Evolutionary conservation across 106 monocot species (phyloP), one percentile per base, ranked within the genome.

Genomic region (Platanthera guangdongensis): DNA sequence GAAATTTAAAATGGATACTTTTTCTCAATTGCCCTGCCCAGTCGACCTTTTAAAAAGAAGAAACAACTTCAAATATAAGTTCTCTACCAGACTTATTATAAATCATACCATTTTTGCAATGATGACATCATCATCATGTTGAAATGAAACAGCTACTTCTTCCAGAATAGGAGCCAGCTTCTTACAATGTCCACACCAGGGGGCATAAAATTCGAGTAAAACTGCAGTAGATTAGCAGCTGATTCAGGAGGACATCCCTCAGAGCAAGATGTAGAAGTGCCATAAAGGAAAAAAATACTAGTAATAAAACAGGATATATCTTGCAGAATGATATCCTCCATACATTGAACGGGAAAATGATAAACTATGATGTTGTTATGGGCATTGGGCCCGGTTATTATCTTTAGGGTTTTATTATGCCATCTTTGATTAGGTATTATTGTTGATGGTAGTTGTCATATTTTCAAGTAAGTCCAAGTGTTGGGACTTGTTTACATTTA

Each of bases 141-240:
- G 52, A 39, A 94, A 85, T 52, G 89, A 82, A 55, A 86, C 80
- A 69, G 97, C 97, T 68, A 84, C 94, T 83, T 91, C 97, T 14
- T 91, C 91, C 53, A 97, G 72, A 81, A 97, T 89, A 39, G 97
- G 97, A 1, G 82, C 97, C 9, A 97, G 75, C 68, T 81, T 79
- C 82, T 97, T 86, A 77, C 97, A 97, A 75, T 94, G 94, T 71
- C 91, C 89, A 76, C 97, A 97, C 97, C 97, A 97, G 22, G 97
- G 94, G 7, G 94, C 91, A 82, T 94, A 97, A 83, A 97, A 90
- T 72, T 97, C 97, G 78, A 96, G 76, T 16, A 97, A 77, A 77
- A 97, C 96, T 97, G 75, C 77, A 81, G 69, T 10, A 70, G 5
- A 57, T 73, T 45, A 74, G 22, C 47, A 21, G 16, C 4, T 70